Conservation (phyloP, 306 rosid genomes). For the Pueraria montana region DNA sequence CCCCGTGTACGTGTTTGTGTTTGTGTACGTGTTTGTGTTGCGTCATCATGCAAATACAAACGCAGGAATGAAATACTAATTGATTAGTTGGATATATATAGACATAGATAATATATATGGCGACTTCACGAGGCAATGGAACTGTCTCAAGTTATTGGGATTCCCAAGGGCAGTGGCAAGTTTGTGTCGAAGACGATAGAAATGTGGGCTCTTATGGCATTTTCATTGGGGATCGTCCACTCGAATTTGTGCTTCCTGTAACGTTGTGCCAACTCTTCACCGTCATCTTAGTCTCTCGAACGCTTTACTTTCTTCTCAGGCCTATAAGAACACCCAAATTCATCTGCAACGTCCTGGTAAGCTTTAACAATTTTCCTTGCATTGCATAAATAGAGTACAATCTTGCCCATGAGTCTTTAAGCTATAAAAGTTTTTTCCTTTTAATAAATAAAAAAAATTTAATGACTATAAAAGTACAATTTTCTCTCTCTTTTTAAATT, state of each 20-base stretch:
- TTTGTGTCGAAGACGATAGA: slow-evolving; percentile 46
- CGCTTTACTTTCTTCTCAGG: slow-evolving; percentile 51
- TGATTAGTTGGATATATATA: background rate
- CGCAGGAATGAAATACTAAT: background rate
- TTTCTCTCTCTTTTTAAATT: too few relatives aligned
- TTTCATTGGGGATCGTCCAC: slow-evolving; percentile 55
- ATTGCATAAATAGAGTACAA: too few relatives aligned
- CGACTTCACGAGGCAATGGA: background rate
- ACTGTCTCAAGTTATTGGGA: background rate
- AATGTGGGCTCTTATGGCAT: slow-evolving; percentile 49
- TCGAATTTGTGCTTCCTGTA: slow-evolving; percentile 47
- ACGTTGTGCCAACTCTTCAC: slow-evolving; percentile 50
- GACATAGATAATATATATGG: background rate
- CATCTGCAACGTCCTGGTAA: slow-evolving; percentile 50
- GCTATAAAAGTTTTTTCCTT: too few relatives aligned
- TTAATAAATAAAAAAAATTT: too few relatives aligned
- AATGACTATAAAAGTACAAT: too few relatives aligned
- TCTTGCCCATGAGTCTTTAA: too few relatives aligned
- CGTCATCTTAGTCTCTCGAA: background rate
- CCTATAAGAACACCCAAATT: slow-evolving; percentile 70
- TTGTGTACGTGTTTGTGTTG: slow-evolving; percentile 24
- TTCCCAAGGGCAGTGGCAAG: accelerated
- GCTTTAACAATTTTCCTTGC: background rate
- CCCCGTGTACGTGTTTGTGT: background rate
- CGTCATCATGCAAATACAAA: slow-evolving; percentile 13